These are phyloP conservation scores for Silene latifolia DNA, from an alignment of 148 eudicot genomes.

Conservation along the genomic window DNA sequence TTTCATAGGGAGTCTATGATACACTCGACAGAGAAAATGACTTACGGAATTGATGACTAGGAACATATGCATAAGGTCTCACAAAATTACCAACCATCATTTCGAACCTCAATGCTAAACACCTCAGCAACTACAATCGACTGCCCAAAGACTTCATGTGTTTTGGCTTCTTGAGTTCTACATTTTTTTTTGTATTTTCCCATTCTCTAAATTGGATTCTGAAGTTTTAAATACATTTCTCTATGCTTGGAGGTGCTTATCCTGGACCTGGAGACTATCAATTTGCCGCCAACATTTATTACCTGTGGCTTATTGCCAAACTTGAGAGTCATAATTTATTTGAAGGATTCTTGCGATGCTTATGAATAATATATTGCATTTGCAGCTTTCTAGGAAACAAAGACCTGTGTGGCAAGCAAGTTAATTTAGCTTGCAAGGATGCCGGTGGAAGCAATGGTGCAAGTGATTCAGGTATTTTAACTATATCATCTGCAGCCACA, in stretches of 20 bases:
- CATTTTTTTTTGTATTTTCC: neutral
- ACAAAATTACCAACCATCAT: neutral
- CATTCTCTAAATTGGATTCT: neutral
- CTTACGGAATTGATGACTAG: neutral
- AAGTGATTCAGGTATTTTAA: slow-evolving; percentile 47
- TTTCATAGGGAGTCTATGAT: too few species aligned
- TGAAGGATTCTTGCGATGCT: neutral
- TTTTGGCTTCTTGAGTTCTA: neutral
- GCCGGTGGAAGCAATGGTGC: slow-evolving; percentile 40
- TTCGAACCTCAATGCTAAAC: too few species aligned
- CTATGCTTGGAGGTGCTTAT: neutral
- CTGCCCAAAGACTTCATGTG: neutral
- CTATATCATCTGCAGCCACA: neutral
- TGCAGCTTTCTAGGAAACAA: slow-evolving; percentile 82
- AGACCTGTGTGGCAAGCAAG: slow-evolving; percentile 77
- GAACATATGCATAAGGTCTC: neutral
- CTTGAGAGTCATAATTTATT: neutral
- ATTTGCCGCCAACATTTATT: neutral
- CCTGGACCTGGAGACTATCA: neutral
- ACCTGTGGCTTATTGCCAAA: neutral
- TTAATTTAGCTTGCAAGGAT: slow-evolving; percentile 49
- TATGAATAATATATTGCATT: slow-evolving; percentile 12
- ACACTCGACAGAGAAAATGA: too few species aligned
- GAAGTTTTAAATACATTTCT: neutral
- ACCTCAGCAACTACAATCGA: too few species aligned